Base-by-base conservation (phyloP, 192 early-diverging fungal genomes). In the Jimgerdemannia flammicorona region DNA sequence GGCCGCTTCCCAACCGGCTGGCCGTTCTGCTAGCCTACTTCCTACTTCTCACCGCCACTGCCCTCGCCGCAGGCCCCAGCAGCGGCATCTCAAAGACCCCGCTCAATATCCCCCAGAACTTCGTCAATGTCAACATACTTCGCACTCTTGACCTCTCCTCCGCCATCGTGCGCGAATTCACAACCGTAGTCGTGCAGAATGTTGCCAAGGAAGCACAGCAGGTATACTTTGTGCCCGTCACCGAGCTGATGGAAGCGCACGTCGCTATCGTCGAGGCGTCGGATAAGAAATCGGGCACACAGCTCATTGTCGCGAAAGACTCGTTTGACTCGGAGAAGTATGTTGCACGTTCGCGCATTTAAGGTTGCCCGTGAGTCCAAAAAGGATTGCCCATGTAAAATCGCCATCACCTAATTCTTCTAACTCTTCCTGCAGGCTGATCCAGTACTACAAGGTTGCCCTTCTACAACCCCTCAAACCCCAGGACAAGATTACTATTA, bases 61-160 rank as follows among this genome's bases (percentile, higher is more conserved):
- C 14, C 49, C 14, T 59, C 49, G 49, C 49, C n/a, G 72, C 72
- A 4, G 64, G 42, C 4, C 67, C n/a, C 29, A 40, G 40, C 44
- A 70, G 41, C 10, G 77, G 42, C 14, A 69, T 67, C 29, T 41
- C 74, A 11, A 70, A 71, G 3, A 63, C 40, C 8, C 41, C 64
- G 0, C 71, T 80, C 39, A 18, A 64, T 18, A 79, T 84, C 14
- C 85, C 86, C 18, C 70, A 80, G 9, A 63, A 78, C 43, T 83
- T 86, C 72, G 76, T 80, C 65, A 91, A 91, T 74, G 74, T 74
- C 59, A 93, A 93, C 75, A 69, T 90, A n/a, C 75, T 87, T 68
- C 88, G 91, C 39, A 81, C 85, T 17, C 44, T 94, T 42, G 91
- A 94, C 71, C 77, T 92, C 11, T 85, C 86, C 9, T 75, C 75